Percentiles rank a stretch among this genome's conserved stretches.
phyloP scores from a whole-genome alignment of 257 asterid species.

The Solanum microdontum region DNA sequence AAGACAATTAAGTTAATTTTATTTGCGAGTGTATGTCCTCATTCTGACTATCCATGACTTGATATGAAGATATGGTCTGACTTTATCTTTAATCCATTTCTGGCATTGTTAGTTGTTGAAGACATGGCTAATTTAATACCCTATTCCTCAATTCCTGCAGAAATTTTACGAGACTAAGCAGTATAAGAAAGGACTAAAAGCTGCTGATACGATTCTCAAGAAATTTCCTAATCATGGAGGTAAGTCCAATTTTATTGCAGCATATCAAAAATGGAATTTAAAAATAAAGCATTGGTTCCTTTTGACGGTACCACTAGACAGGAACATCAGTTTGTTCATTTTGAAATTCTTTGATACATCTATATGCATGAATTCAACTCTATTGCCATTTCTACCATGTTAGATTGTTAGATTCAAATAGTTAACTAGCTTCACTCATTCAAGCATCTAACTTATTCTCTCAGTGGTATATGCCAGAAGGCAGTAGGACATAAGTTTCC shows the following conservation, averaged over 20 bases:
- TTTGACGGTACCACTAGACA: neutral
- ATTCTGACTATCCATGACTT: neutral
- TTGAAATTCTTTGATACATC: neutral
- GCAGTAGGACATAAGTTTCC: neutral
- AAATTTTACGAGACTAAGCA: slow-evolving; percentile 95
- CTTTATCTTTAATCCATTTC: neutral
- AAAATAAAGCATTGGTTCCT: neutral
- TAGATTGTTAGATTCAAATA: neutral
- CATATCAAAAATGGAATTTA: neutral
- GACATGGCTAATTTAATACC: neutral
- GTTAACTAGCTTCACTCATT: neutral
- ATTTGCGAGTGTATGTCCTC: neutral
- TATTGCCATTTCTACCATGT: neutral
- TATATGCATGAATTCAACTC: neutral
- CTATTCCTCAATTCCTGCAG: slow-evolving; percentile 26
- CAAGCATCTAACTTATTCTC: neutral
- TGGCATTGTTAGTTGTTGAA: neutral
- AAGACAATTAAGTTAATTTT: neutral
- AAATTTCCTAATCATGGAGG: slow-evolving; percentile 99
- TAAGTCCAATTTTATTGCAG: slow-evolving; percentile 19
- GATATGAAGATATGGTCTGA: neutral
- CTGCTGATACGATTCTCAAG: slow-evolving; percentile 90
- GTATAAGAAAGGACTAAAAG: slow-evolving; percentile 94
- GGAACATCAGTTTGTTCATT: neutral
- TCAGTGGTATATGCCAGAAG: neutral